These are phyloP conservation scores for Neospermospora avenae DNA, from an alignment of 2,329 filamentous ascomycete genomes.

Conservation along the genomic window DNA sequence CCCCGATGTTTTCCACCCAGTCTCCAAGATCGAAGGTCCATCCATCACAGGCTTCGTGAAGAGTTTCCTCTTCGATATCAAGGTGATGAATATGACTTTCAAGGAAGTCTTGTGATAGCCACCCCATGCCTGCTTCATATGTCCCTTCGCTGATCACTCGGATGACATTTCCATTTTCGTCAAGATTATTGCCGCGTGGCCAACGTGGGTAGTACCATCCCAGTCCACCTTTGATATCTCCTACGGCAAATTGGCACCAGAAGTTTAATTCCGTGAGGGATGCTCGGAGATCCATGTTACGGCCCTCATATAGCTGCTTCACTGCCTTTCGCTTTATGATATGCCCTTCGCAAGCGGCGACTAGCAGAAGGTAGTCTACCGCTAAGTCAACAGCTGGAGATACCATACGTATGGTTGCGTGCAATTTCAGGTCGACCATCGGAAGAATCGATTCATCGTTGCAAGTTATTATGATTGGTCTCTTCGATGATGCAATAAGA, in stretches of 20 bases:
- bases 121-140: constrained; percentile 75
- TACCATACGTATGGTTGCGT: constrained; percentile 78
- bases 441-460: constrained; percentile 86
- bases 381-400: constrained; percentile 64
- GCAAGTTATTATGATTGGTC: constrained; percentile 93
- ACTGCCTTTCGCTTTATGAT: constrained; percentile 66
- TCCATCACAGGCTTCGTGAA: constrained; percentile 62
- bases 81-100: constrained; percentile 37
- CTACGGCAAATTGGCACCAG: constrained; percentile 96
- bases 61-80: constrained; percentile 57
- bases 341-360: constrained; percentile 89
- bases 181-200: constrained; percentile 67
- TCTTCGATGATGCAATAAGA: constrained; percentile 78
- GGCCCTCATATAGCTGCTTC: constrained; percentile 65
- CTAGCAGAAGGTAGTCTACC: constrained; percentile 74
- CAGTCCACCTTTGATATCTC: constrained; percentile 80
- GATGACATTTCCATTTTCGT: constrained; percentile 63
- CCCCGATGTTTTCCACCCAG: constrained; percentile 46
- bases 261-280: constrained; percentile 83
- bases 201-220: constrained; percentile 85
- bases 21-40: constrained; percentile 65
- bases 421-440: constrained; percentile 67
- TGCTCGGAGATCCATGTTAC: constrained; percentile 71
- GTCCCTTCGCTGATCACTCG: constrained; percentile 80
- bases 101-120: constrained; percentile 61